phyloP scores from a whole-genome alignment of 2,329 filamentous ascomycete species.

The Monosporascus sp. region DNA sequence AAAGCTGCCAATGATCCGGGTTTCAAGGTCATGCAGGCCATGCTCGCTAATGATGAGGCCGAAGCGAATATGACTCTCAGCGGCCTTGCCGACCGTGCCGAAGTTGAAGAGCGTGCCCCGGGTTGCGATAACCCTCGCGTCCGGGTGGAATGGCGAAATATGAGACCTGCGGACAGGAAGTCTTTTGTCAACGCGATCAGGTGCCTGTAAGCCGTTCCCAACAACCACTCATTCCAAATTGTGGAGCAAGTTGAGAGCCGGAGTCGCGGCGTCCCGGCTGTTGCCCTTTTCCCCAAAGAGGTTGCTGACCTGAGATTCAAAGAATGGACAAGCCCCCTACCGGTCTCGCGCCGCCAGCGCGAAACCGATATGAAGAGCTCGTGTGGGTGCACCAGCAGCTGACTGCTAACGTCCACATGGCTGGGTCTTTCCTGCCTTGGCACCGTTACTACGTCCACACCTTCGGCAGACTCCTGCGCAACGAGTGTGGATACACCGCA shows the following conservation, averaged over 20 bases:
- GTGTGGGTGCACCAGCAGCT: conserved; percentile 27
- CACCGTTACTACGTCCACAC: conserved; percentile 29
- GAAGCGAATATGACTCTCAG: not conserved
- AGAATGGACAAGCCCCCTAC: conserved; percentile 18
- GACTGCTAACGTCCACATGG: conserved; percentile 27
- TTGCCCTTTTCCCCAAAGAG: not conserved
- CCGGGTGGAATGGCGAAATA: conserved; percentile 28
- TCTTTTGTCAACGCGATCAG: conserved; percentile 24
- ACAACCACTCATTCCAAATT: not conserved
- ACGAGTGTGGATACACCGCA: conserved; percentile 28
- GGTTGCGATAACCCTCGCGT: conserved; percentile 22
- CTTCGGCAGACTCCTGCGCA: conserved; percentile 25
- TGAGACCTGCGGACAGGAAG: conserved; percentile 22
- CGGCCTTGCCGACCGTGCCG: not conserved
- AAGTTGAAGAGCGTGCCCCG: not conserved
- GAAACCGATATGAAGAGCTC: conserved; percentile 29
- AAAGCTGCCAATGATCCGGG: not conserved
- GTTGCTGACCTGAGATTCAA: not conserved
- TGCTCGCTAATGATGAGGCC: not conserved
- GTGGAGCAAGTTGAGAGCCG: too few species aligned
- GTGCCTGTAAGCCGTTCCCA: conserved; percentile 16
- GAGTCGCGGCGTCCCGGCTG: not conserved
- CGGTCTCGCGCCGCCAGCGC: conserved; percentile 18
- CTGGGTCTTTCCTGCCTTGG: conserved; percentile 28
- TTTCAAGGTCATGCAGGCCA: not conserved